These are phyloP conservation scores for Graphiopsis chlorocephala DNA, from an alignment of 2,329 filamentous ascomycete genomes.

Conservation along the genomic window DNA sequence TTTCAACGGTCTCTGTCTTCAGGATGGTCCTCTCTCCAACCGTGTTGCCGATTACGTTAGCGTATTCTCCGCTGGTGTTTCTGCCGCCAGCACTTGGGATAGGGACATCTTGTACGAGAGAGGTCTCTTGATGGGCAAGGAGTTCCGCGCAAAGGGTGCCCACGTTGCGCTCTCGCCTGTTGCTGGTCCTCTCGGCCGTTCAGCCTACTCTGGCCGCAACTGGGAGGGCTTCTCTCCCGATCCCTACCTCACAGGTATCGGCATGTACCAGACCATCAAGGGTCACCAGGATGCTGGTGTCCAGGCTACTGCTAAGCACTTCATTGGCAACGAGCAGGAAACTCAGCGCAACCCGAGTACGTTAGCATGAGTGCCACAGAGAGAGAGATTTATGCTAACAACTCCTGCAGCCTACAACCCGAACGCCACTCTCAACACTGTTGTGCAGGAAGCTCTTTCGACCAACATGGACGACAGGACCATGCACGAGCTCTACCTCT, in stretches of 20 bases:
- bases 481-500: slow-evolving; percentile 28
- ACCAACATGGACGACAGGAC: slow-evolving; percentile 27
- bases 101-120: slow-evolving; percentile 56
- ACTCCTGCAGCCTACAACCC: background rate
- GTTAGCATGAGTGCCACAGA: background rate
- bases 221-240: slow-evolving; percentile 65
- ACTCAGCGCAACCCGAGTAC: slow-evolving; percentile 12
- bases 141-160: slow-evolving; percentile 37
- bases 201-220: slow-evolving; percentile 18
- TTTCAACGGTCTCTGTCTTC: slow-evolving; percentile 60
- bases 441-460: slow-evolving; percentile 36
- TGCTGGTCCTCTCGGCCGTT: slow-evolving; percentile 35
- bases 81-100: slow-evolving; percentile 82
- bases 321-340: slow-evolving; percentile 18
- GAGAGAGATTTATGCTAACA: background rate
- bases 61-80: slow-evolving; percentile 80
- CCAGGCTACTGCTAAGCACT: slow-evolving; percentile 24
- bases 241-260: slow-evolving; percentile 57
- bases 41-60: slow-evolving; percentile 37
- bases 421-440: slow-evolving; percentile 15
- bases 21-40: slow-evolving; percentile 65
- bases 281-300: slow-evolving; percentile 46
- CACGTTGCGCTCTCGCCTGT: slow-evolving; percentile 51
- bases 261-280: slow-evolving; percentile 48
- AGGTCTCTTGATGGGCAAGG: slow-evolving; percentile 34